Percentiles rank a stretch among this genome's conserved stretches.
phyloP scores from a whole-genome alignment of 2,329 filamentous ascomycete genomes.

The Botrytis fragariae region DNA sequence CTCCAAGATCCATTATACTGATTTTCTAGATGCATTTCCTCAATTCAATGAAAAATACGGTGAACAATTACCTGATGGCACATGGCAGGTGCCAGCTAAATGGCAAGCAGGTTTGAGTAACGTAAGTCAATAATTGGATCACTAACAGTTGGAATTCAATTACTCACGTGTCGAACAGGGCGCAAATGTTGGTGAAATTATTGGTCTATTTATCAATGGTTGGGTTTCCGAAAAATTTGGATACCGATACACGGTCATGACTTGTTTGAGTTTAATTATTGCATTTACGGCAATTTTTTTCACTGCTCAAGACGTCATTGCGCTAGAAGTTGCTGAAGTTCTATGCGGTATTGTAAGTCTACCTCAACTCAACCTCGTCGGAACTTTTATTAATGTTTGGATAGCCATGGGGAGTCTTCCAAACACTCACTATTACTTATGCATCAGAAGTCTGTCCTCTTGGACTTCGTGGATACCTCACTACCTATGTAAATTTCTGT shows the following conservation, averaged over 20 bases:
- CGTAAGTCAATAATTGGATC: slow-evolving; percentile 8
- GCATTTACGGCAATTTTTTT: slow-evolving; percentile 51
- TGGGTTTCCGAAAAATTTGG: slow-evolving; percentile 47
- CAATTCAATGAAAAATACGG: slow-evolving; percentile 39
- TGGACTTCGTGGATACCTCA: slow-evolving; percentile 54
- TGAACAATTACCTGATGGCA: slow-evolving; percentile 18
- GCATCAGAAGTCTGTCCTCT: slow-evolving; percentile 54
- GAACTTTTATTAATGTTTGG: slow-evolving; percentile 16
- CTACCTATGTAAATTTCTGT: slow-evolving; percentile 56
- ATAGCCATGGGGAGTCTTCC: slow-evolving; percentile 46
- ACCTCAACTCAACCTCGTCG: background rate
- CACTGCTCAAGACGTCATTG: slow-evolving; percentile 47
- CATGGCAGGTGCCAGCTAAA: slow-evolving; percentile 31
- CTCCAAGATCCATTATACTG: background rate
- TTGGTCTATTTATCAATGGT: slow-evolving; percentile 48
- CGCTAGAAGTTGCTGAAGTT: slow-evolving; percentile 48
- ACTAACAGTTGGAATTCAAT: background rate
- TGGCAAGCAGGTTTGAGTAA: slow-evolving; percentile 39
- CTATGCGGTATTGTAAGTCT: slow-evolving; percentile 42
- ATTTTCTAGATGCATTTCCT: slow-evolving; percentile 40
- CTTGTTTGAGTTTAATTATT: slow-evolving; percentile 37
- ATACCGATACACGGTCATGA: slow-evolving; percentile 40
- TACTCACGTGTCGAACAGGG: slow-evolving; percentile 22
- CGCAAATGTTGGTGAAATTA: slow-evolving; percentile 40
- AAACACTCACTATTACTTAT: slow-evolving; percentile 38